Evolutionary conservation across 1,284 basidiomycete species (phyloP).

Genomic region (Moniliella sp.): DNA sequence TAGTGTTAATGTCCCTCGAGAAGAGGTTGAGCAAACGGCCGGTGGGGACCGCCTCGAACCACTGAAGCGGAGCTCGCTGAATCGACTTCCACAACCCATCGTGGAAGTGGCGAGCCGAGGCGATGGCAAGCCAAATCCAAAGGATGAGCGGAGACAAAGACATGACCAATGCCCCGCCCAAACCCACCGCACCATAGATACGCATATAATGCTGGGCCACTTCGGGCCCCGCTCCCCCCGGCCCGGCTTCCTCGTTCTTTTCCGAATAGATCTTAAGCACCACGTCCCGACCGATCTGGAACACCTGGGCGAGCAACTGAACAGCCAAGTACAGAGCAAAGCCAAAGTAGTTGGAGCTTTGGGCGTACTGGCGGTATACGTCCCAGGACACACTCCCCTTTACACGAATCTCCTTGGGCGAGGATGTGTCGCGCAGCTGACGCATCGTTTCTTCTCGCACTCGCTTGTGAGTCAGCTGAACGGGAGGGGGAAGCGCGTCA

Average conservation of each 20-base stretch:
- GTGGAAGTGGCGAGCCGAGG: conserved; percentile 21
- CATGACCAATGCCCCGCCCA: conserved; percentile 15
- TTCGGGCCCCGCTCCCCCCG: conserved; percentile 4
- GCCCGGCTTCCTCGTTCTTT: conserved; percentile 7
- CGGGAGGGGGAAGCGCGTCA: too few species aligned
- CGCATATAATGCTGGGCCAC: conserved; percentile 19
- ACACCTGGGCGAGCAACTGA: conserved; percentile 18
- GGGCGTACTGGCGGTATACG: conserved; percentile 24
- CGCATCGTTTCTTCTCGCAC: conserved; percentile 24
- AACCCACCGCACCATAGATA: conserved; percentile 23
- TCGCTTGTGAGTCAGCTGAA: conserved; percentile 13
- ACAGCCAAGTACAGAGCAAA: conserved; percentile 17
- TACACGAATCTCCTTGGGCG: conserved; percentile 21
- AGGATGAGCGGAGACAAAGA: conserved; percentile 27
- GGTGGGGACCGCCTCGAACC: conserved; percentile 28
- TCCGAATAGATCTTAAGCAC: conserved; percentile 31
- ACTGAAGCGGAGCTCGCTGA: conserved; percentile 24
- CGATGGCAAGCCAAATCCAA: conserved; percentile 22
- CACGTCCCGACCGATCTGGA: conserved; percentile 20
- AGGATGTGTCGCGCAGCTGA: conserved; percentile 21
- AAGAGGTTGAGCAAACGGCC: conserved; percentile 62
- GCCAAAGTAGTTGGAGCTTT: conserved; percentile 15
- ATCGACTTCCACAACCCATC: conserved; percentile 23
- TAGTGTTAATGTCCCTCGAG: conserved; percentile 72
- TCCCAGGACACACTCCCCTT: conserved; percentile 22